Base-by-base conservation (phyloP, 345 rosid species). In the Hibiscus tridactylites region DNA sequence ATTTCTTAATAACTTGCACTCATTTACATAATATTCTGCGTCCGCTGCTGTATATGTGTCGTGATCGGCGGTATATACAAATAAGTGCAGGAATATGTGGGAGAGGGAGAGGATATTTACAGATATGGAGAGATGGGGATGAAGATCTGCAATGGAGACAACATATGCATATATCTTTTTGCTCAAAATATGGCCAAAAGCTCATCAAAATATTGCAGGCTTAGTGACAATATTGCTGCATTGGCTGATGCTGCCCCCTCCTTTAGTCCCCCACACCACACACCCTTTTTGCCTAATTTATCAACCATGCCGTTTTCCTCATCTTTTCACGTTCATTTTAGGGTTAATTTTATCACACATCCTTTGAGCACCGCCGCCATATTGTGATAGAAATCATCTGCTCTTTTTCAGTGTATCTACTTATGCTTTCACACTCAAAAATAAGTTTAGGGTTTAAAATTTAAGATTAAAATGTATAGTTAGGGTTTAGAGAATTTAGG, bases 171-270 rank as follows among this genome's bases (percentile, higher is more conserved):
- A 28, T 17, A 67, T 42, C 26, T 67, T 50, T 37, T 67, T 26
- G 42, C 21, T 47, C 42, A 49, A 26, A 49, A 21, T 28, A 33
- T 67, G 29, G 58, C 71, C 71, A 28, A 67, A 47, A 67, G 2
- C 42, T 17, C 71, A 67, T 67, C 71, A 28, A 47, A 67, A 47
- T 66, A 26, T 35, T 47, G 37, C 58, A 67, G 58, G 58, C 58
- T 67, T 65, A 49, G 24, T 17, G 71, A 67, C 71, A 47, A 8
- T 47, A 26, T 24, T 58, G 58, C 68, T 42, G 28, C 61, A 24
- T 19, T 56, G 52, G 68, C 68, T 39, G 68, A 2, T 44, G 21
- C 19, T 26, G 39, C 70, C 70, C 16, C 33, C 19, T 67, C 47
- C 9, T 67, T 28, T 28, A 28, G 71, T 67, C 71, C 71, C 71